Evolutionary conservation across 1,139 yeast genomes (phyloP).

Genomic region (Sugiyamaella japonica): DNA sequence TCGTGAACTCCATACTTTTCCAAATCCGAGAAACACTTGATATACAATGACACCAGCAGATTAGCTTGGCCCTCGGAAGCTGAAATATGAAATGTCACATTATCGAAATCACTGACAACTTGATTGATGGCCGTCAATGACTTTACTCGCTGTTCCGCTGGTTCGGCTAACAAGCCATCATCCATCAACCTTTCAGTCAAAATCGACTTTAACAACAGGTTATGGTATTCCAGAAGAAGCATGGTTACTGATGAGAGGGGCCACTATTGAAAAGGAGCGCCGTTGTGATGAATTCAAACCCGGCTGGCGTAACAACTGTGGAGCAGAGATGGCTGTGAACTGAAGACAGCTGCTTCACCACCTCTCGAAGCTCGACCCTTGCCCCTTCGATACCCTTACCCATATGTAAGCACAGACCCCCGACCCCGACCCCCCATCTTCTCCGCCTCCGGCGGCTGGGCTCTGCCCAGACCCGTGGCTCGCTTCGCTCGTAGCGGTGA

Average conservation of each 20-base stretch:
- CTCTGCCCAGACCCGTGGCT: not conserved
- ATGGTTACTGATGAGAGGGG: constrained; percentile 26
- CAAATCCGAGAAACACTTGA: constrained; percentile 77
- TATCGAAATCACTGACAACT: constrained; percentile 90
- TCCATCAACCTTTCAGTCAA: constrained; percentile 45
- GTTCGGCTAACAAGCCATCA: constrained; percentile 30
- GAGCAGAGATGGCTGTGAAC: no score
- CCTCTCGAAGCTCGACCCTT: no score
- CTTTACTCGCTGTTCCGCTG: constrained; percentile 2
- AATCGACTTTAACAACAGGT: constrained; percentile 44
- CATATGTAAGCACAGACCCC: no score
- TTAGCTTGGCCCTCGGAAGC: constrained; percentile 70
- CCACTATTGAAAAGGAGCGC: no score
- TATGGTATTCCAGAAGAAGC: constrained; percentile 47
- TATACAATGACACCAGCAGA: constrained; percentile 65
- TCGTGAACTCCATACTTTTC: constrained; percentile 58
- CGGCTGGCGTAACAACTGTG: no score
- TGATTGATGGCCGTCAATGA: constrained; percentile 59
- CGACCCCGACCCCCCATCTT: not conserved
- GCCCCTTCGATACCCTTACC: no score
- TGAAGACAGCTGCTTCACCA: no score
- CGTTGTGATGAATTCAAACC: no score
- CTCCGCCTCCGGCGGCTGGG: not conserved
- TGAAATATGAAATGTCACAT: constrained; percentile 89
- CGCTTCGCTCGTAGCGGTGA: not conserved